Base-by-base conservation (phyloP, 1,284 basidiomycete genomes). In the Farysia itapuensis region DNA sequence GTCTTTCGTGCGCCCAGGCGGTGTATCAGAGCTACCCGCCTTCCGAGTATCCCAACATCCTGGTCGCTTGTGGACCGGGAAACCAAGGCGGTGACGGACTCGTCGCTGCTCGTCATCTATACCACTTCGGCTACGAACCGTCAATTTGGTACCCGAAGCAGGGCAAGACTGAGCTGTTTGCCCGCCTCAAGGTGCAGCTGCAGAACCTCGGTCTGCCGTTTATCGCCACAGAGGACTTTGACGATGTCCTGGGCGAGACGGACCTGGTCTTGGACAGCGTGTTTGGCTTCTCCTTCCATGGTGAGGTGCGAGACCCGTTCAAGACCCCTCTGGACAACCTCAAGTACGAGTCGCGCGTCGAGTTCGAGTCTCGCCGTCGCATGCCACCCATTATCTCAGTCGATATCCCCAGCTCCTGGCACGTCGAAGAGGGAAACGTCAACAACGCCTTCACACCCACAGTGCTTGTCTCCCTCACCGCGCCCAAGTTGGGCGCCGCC, bases 331-430 rank as follows among this genome's bases (percentile, higher is more conserved):
- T 98, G 2, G 81, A 83, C 1, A 79, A 87, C 3, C 80, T 98
- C 35, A 63, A 63, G 31, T 47, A 67, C 49, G 69, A 72, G 25
- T 65, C 60, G 3, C 39, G 66, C 13, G 63, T 72, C 44, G 69
- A 72, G 29, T 72, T 72, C 22, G 60, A 67, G 36, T 54, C 49
- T 19, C 23, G 59, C 14, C 52, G 52, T n/a, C 51, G 40, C 24
- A 63, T 63, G 59, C 58, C 61, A 19, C 74, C 72, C 14, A 64
- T 77, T 29, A 57, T 77, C 12, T 74, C 72, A 2, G 87, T 97
- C 6, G 95, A 99, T 75, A 93, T 98, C 43, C 95, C 95, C 0
- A 91, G 88, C 1, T 94, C 92, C 4, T 98, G 93, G 93, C 85
- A 90, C 67, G 90, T 97, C 20, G 90, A 94, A 61, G 78, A 82